Evolutionary conservation across 495 filamentous ascomycete genomes (phyloP).

Genomic region (Aspergillus olivimuriae): DNA sequence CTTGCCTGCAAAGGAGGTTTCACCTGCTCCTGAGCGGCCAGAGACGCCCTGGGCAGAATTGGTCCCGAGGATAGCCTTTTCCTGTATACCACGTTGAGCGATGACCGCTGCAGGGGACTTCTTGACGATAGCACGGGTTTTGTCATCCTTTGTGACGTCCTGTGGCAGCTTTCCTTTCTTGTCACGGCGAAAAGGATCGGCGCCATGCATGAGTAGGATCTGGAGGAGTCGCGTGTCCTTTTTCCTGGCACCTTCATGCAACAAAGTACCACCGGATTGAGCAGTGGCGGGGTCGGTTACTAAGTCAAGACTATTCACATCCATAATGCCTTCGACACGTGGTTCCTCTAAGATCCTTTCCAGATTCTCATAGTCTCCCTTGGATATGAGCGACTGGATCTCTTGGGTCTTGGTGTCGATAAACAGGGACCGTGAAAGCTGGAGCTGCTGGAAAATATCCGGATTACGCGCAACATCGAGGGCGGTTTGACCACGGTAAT

Average conservation of each 20-base stretch:
- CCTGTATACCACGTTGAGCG: constrained; percentile 91
- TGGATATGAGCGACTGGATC: constrained; percentile 67
- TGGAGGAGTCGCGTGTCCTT: constrained; percentile 82
- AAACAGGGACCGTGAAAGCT: constrained; percentile 83
- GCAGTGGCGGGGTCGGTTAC: constrained; percentile 71
- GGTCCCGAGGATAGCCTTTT: constrained; percentile 86
- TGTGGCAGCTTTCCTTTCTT: constrained; percentile 93
- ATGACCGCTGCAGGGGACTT: constrained; percentile 90
- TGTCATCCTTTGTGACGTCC: constrained; percentile 95
- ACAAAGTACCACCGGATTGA: constrained; percentile 74
- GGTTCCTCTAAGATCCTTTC: constrained; percentile 77
- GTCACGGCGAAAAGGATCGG: constrained; percentile 94
- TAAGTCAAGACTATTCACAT: constrained; percentile 85
- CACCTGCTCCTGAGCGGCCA: constrained; percentile 46
- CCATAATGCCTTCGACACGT: constrained; percentile 73
- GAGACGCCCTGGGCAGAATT: constrained; percentile 53
- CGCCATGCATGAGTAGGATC: constrained; percentile 84
- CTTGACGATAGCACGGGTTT: constrained; percentile 78
- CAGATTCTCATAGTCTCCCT: constrained; percentile 66
- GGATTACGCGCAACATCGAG: constrained; percentile 86
- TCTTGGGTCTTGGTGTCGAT: constrained; percentile 78
- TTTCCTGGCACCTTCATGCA: constrained; percentile 88
- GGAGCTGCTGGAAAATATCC: constrained; percentile 91
- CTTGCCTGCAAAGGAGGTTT: constrained; percentile 64
- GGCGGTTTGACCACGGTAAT: constrained; percentile 78